Conservation (phyloP, 768 basidiomycete genomes). For the Piloderma croceum region DNA sequence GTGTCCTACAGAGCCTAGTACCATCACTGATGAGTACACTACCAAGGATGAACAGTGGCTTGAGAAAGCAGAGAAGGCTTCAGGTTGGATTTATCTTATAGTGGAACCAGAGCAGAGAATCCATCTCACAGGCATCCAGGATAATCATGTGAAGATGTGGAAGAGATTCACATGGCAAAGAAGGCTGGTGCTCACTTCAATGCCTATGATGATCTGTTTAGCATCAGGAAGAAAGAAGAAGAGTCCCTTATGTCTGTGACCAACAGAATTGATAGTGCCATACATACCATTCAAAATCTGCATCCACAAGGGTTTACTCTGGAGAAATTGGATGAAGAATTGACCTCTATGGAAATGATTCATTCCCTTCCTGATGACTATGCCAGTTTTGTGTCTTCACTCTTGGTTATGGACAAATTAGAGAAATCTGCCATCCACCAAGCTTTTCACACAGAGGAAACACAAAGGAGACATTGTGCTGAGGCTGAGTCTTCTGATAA, state of each 20-base stretch:
- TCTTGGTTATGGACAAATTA: constrained; percentile 7
- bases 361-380: not conserved
- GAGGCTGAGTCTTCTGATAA: not conserved
- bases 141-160: constrained; percentile 6
- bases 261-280: constrained; percentile 3
- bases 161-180: constrained; percentile 10
- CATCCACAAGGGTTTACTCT: constrained; percentile 7
- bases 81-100: not conserved
- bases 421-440: constrained; percentile 7
- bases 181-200: constrained; percentile 10
- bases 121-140: not conserved
- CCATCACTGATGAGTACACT: not conserved
- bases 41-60: not conserved
- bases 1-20: not conserved
- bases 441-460: constrained; percentile 8
- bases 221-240: constrained; percentile 9
- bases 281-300: constrained; percentile 10
- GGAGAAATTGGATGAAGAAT: constrained; percentile 9
- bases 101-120: not conserved
- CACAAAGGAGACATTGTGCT: not conserved
- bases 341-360: constrained; percentile 7
- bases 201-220: constrained; percentile 10
- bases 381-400: constrained; percentile 5
- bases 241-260: constrained; percentile 8
- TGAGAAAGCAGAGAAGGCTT: not conserved